Percentiles rank a stretch among this genome's conserved stretches.
These are phyloP conservation scores for Talaromyces adpressus DNA, from an alignment of 495 filamentous ascomycete species.

Conservation along the genomic window DNA sequence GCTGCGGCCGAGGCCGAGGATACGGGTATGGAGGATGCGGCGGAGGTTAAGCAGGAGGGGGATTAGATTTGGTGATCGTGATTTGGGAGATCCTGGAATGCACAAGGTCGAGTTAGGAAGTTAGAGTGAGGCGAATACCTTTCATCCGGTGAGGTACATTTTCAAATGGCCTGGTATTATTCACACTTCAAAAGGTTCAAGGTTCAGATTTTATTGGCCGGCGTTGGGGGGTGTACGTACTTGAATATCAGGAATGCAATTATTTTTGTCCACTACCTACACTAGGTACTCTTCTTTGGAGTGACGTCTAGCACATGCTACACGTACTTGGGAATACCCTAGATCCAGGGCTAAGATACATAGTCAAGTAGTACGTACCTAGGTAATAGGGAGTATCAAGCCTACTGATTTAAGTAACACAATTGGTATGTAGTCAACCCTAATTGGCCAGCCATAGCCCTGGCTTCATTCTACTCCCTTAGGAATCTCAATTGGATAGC, in stretches of 20 bases:
- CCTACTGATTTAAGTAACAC: too few relatives aligned
- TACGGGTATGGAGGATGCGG: slow-evolving; percentile 32
- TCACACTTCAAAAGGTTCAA: neutral
- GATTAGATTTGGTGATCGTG: neutral
- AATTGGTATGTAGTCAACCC: neutral
- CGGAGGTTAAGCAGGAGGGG: slow-evolving; percentile 15
- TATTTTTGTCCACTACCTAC: neutral
- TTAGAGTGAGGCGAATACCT: neutral
- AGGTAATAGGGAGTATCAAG: neutral
- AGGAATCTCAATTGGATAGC: too few relatives aligned
- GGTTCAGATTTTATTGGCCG: neutral
- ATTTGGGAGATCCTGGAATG: neutral
- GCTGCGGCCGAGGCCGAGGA: slow-evolving; percentile 24
- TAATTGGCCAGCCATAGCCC: neutral
- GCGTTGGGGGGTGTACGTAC: neutral
- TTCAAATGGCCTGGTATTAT: neutral
- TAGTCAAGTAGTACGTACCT: neutral
- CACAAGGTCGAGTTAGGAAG: neutral
- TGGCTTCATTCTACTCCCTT: neutral
- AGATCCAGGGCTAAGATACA: neutral
- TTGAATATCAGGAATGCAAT: neutral
- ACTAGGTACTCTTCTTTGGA: too few relatives aligned
- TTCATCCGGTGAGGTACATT: neutral
- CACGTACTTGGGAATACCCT: too few relatives aligned
- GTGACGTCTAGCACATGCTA: too few relatives aligned